Evolutionary conservation across 345 rosid genomes (phyloP).

Genomic region (Mallotus nudiflorus): DNA sequence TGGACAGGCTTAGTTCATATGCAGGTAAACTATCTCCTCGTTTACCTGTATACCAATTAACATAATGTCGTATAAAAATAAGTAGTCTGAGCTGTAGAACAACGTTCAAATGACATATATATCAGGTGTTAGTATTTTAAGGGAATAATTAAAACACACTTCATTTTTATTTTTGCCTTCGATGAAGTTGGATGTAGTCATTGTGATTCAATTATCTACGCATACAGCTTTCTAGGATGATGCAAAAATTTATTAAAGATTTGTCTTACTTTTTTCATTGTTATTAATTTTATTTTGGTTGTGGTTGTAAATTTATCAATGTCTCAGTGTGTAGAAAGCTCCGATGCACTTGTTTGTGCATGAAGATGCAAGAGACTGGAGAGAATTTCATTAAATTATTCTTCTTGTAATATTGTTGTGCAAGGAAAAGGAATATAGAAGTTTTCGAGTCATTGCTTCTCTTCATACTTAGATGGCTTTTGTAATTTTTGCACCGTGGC

Average conservation of each 20-base stretch:
- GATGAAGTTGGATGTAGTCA: not conserved
- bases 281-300: not conserved
- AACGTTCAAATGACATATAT: not conserved
- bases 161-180: not conserved
- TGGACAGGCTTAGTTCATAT: constrained; percentile 68
- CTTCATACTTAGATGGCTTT: not conserved
- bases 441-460: not conserved
- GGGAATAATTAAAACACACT: not conserved
- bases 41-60: not conserved
- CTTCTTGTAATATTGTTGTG: not conserved
- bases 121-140: not conserved
- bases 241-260: not conserved
- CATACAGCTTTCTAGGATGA: not conserved
- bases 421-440: not conserved
- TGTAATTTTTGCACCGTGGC: not conserved
- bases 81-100: not conserved
- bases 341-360: not conserved
- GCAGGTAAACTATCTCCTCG: constrained; percentile 55
- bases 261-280: not conserved
- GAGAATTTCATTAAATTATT: not conserved
- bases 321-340: not conserved
- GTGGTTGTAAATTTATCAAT: not conserved
- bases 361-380: not conserved
- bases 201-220: not conserved
- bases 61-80: not conserved